phyloP scores from a whole-genome alignment of 352 stramenopile genomes.

The Globisporangium splendens region DNA sequence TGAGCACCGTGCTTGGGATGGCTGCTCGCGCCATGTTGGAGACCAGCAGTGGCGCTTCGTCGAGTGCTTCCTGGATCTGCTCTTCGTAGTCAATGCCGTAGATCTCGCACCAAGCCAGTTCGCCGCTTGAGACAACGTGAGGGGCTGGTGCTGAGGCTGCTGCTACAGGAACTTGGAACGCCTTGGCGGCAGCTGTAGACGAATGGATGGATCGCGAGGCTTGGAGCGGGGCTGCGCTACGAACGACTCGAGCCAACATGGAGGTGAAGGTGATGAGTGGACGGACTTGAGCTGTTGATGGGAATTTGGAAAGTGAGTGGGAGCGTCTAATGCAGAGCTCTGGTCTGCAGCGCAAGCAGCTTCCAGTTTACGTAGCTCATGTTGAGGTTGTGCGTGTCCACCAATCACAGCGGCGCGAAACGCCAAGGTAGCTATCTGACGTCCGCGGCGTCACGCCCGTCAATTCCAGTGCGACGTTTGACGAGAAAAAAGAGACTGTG shows the following conservation, averaged over 20 bases:
- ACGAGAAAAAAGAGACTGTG: background rate
- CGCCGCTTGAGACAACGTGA: slow-evolving; percentile 32
- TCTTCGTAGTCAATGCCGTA: slow-evolving; percentile 76
- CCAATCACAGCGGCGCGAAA: background rate
- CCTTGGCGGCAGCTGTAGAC: slow-evolving; percentile 17
- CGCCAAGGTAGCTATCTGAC: background rate
- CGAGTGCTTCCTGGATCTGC: slow-evolving; percentile 55
- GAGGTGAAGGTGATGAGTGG: background rate
- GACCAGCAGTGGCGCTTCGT: slow-evolving; percentile 43
- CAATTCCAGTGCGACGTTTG: background rate
- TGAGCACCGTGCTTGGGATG: background rate
- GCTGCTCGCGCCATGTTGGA: slow-evolving; percentile 24
- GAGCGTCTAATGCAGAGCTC: too few species aligned
- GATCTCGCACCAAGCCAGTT: slow-evolving; percentile 73
- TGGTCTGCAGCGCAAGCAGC: background rate
- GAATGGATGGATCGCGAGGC: slow-evolving; percentile 26
- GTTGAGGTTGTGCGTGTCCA: background rate
- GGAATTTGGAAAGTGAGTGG: background rate
- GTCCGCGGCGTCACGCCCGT: background rate
- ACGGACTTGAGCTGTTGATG: background rate
- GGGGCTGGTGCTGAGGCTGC: background rate
- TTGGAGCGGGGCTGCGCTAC: slow-evolving; percentile 21
- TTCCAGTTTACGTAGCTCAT: background rate
- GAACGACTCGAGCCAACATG: slow-evolving; percentile 29
- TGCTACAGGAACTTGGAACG: slow-evolving; percentile 22